Base-by-base conservation (phyloP, 2,329 filamentous ascomycete genomes). In the Aureobasidium vineae region DNA sequence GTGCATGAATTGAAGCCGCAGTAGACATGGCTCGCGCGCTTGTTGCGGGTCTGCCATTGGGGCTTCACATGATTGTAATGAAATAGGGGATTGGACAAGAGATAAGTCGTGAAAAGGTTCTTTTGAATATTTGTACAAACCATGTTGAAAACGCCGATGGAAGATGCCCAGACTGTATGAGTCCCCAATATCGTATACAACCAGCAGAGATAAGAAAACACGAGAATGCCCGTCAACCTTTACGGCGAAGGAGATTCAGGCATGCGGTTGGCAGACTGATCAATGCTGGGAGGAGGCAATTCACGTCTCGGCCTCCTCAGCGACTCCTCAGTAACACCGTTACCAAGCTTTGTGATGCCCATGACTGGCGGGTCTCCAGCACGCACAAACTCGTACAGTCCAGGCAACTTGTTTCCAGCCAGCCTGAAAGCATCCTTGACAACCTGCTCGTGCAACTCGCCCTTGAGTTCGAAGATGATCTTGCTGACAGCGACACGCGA, bases 311-410 rank as follows among this genome's bases (percentile, higher is more conserved):
- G 90, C 73, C 88, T 86, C 82, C 92, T 95, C 75, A 99, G 80
- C 49, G 90, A 88, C 72, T 94, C 91, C 73, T 94, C 79, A 26
- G 92, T 96, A 33, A 96, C 78, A 10, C 92, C 92, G 68, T 92
- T 83, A 43, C 84, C 86, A 65, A 99, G 80, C 79, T 97, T 97
- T 23, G 93, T 98, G 69, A 97, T 87, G 36, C 95, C 95, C 75
- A 99, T 94, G 43, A 97, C 86, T 0, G 95, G 88, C 2, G 92
- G 84, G 73, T 97, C 95, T 8, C 92, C 92, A 79, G 91, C 97
- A 82, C 89, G 92, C 40, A 97, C 92, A 75, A 98, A 97, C 75
- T 97, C 92, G 81, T 92, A 99, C 75, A 90, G 83, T 92, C 91
- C 92, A 60, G 95, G 95, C 78, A 99, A 82, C 82, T 99, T 99